Percentiles rank a stretch among this genome's conserved stretches.
Evolutionary conservation across 805 yeast species (phyloP).

Genomic region (Grigorovia yakushimaensis): DNA sequence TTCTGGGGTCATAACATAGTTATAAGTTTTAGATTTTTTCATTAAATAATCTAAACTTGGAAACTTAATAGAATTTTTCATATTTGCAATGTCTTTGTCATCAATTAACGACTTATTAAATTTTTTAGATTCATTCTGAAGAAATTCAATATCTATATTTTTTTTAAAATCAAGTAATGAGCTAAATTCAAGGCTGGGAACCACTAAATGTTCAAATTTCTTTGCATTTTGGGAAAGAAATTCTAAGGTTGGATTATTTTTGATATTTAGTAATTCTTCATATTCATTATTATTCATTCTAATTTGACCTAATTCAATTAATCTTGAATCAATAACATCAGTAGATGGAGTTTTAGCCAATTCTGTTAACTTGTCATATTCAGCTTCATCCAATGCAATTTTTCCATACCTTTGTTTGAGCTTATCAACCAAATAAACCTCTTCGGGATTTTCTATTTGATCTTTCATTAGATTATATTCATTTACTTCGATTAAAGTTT

Average conservation of each 20-base stretch:
- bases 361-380: not conserved
- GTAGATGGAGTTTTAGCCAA: not conserved
- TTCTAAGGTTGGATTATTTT: constrained; percentile 1
- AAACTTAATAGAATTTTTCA: not conserved
- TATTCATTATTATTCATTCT: not conserved
- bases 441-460: constrained; percentile 6
- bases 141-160: not conserved
- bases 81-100: not conserved
- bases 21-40: constrained; percentile 4
- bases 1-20: not conserved
- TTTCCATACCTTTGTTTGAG: not conserved
- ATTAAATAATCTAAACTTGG: constrained; percentile 14
- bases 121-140: not conserved
- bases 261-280: not conserved
- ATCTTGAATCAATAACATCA: not conserved
- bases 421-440: constrained; percentile 7
- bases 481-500: not conserved
- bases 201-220: not conserved
- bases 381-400: not conserved
- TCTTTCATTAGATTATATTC: constrained; percentile 6
- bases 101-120: not conserved
- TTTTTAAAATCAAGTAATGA: constrained; percentile 2
- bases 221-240: constrained; percentile 1
- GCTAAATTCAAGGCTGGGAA: not conserved
- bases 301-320: not conserved